Percentiles rank a stretch among this genome's conserved stretches.
Conservation (phyloP, 495 filamentous ascomycete species). For the Penicillium malachiteum region DNA sequence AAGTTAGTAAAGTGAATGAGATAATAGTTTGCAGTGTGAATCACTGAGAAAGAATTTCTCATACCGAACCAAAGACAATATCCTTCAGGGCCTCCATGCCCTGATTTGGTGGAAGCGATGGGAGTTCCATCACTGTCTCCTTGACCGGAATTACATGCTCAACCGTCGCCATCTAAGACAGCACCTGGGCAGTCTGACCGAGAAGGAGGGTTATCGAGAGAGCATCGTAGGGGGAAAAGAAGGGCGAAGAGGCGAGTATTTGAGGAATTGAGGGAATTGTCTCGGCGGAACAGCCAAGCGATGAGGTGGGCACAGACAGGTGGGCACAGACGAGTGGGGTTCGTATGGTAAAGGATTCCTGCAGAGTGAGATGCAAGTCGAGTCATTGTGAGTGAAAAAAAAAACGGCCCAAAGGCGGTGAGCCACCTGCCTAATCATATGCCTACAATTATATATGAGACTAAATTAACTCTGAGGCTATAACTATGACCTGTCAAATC, state of each 20-base stretch:
- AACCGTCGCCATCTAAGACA: conserved; percentile 42
- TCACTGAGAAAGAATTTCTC: conserved; percentile 24
- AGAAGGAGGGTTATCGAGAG: conserved; percentile 31
- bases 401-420: no score
- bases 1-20: not conserved
- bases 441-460: no score
- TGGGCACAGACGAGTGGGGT: not conserved
- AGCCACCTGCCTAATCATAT: no score
- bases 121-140: conserved; percentile 44
- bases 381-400: no score
- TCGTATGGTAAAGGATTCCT: no score
- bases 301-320: conserved; percentile 6
- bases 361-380: no score
- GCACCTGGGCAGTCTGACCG: conserved; percentile 10
- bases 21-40: not conserved
- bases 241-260: not conserved
- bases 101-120: conserved; percentile 49
- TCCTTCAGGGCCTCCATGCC: conserved; percentile 74
- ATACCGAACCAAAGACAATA: conserved; percentile 78
- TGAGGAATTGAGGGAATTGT: conserved; percentile 14
- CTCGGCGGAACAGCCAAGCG: not conserved
- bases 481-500: no score
- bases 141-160: conserved; percentile 41
- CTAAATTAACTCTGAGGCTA: no score
- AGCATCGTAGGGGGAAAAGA: conserved; percentile 18